Base-by-base conservation (phyloP, 345 rosid genomes). In the Citrus trifoliata region DNA sequence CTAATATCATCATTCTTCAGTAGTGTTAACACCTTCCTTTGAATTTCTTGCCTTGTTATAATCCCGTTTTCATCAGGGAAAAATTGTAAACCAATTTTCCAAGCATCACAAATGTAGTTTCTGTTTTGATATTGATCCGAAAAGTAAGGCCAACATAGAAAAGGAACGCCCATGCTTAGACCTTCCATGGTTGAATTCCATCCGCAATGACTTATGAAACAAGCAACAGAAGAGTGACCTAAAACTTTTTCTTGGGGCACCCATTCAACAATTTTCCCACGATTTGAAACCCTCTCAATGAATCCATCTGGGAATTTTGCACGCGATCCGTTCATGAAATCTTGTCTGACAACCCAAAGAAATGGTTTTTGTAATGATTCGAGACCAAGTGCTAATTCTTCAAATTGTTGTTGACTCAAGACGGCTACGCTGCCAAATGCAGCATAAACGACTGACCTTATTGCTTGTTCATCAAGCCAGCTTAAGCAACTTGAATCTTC, bases 391-490 rank as follows among this genome's bases (percentile, higher is more conserved):
- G 89, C 87, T 1, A 91, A 74, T 73, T 88, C 90, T 0, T 78
- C 65, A 0, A 84, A 81, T 63, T 89, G 88, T 14, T 81, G 55
- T 10, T 79, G 81, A 32, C 71, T 77, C 9, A 82, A 25, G 24
- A 59, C 14, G 2, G 59, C 61, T 5, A 73, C 0, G 75, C 88
- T 87, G 5, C 92, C 87, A 65, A 91, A 88, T 12, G 95, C 87
- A 35, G 79, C 82, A 68, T 91, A 87, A 10, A 89, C 75, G 30
- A 87, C 88, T 0, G 92, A 86, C 2, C 73, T 56, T 2, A 76
- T 33, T 9, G 83, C 75, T 48, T 72, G 87, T 27, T 84, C 65
- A 62, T 88, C 86, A 7, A 91, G 88, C 93, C 89, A 87, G 66
- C 42, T 38, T 67, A 74, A 76, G 77, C 84, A 81, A 38, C 83